Conservation (phyloP, 2,329 filamentous ascomycete species). For the Colletotrichum sp. region DNA sequence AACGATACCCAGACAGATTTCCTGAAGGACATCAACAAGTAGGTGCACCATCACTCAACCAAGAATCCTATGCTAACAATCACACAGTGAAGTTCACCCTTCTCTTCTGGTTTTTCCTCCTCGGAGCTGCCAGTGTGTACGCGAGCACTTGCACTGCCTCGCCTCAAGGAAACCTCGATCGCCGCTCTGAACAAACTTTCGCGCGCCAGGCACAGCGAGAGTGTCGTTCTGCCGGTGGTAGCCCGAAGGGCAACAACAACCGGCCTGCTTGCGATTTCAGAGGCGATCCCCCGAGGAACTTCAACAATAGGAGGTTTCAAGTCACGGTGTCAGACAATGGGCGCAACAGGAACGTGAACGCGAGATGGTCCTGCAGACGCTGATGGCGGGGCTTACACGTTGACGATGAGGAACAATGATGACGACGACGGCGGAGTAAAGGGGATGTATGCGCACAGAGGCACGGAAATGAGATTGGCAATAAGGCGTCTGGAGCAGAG, state of each 20-base stretch:
- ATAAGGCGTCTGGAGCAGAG: neutral
- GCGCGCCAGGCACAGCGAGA: neutral
- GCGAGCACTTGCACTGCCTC: neutral
- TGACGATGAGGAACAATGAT: neutral
- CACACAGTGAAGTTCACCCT: neutral
- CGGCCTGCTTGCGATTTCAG: neutral
- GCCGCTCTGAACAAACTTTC: neutral
- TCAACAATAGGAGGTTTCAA: neutral
- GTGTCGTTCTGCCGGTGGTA: neutral
- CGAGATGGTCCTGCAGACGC: neutral
- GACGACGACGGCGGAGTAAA: neutral
- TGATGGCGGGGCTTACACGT: neutral
- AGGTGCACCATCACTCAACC: accelerated
- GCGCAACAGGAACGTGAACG: neutral
- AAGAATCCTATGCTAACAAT: neutral
- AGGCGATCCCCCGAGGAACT: neutral
- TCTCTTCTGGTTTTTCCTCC: neutral
- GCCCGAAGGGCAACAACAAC: neutral
- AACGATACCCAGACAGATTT: no score
- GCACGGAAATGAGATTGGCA: neutral
- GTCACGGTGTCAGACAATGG: neutral
- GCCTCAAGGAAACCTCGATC: neutral
- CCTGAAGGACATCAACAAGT: neutral
- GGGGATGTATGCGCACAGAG: no score
- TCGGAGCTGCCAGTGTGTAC: neutral